Percentiles rank a stretch among this genome's conserved stretches.
Conservation (phyloP, 306 rosid genomes). For the Cercis canadensis region DNA sequence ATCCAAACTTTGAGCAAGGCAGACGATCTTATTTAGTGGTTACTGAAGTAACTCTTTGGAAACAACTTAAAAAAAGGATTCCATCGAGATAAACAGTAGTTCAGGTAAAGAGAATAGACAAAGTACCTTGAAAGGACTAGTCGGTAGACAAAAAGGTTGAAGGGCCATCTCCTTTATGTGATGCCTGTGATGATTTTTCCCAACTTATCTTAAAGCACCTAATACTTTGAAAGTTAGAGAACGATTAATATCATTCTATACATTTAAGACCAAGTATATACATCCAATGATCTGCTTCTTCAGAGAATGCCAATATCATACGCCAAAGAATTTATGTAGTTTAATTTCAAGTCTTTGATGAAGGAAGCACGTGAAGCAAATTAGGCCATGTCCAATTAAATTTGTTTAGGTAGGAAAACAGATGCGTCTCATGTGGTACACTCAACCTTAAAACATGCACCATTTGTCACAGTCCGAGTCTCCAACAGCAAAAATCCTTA, state of each 20-base stretch:
- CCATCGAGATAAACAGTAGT: conserved; percentile 31
- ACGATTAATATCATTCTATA: conserved; percentile 2
- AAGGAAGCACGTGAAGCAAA: conserved; percentile 19
- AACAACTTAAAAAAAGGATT: too few relatives aligned
- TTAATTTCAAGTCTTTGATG: not conserved
- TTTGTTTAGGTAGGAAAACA: conserved; percentile 42
- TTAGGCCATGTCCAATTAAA: conserved; percentile 33
- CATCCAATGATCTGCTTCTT: not conserved
- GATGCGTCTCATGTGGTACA: conserved; percentile 52
- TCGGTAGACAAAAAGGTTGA: conserved; percentile 58
- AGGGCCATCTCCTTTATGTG: conserved; percentile 54
- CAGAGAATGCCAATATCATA: conserved; percentile 2
- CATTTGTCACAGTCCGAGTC: conserved; percentile 32
- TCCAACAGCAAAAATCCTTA: conserved; percentile 20
- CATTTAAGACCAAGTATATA: conserved; percentile 8
- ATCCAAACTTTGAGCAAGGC: too few relatives aligned
- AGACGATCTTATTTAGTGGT: too few relatives aligned
- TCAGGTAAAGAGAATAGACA: conserved; percentile 40
- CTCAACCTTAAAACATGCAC: conserved; percentile 44
- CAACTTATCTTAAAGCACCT: conserved; percentile 44
- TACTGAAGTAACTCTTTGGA: too few relatives aligned
- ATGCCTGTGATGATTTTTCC: conserved; percentile 43
- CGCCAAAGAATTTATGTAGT: conserved; percentile 4
- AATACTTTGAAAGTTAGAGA: conserved; percentile 34
- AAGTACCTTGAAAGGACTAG: conserved; percentile 59